Evolutionary conservation across 495 filamentous ascomycete genomes (phyloP).

Genomic region (Neurospora pannonica): DNA sequence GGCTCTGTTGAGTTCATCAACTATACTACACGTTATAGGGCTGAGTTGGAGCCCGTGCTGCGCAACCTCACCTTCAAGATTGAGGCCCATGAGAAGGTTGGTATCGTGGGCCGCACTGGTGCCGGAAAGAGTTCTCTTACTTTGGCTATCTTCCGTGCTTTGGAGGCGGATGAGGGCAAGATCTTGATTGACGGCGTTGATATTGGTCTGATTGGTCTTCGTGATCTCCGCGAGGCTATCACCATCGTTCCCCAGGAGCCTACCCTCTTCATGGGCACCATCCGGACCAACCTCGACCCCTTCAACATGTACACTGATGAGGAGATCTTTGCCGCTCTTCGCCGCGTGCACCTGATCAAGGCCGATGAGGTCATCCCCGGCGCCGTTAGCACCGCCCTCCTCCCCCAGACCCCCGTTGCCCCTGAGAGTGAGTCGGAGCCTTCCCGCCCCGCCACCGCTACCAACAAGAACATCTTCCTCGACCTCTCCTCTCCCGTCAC

Average conservation of each 20-base stretch:
- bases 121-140: constrained; percentile 96
- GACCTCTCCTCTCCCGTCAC: constrained; percentile 76
- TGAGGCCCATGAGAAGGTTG: constrained; percentile 80
- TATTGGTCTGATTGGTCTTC: constrained; percentile 78
- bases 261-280: constrained; percentile 92
- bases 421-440: constrained; percentile 11
- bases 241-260: constrained; percentile 99
- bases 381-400: constrained; percentile 3
- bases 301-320: constrained; percentile 87
- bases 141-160: constrained; percentile 89
- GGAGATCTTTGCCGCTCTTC: constrained; percentile 78
- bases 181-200: constrained; percentile 88
- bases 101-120: constrained; percentile 92
- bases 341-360: constrained; percentile 83
- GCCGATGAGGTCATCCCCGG: constrained; percentile 33
- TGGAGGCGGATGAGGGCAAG: constrained; percentile 85
- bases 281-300: constrained; percentile 91
- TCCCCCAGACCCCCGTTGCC: constrained; percentile 8
- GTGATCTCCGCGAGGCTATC: constrained; percentile 84
- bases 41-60: constrained; percentile 79
- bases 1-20: constrained; percentile 79
- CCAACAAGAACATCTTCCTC: constrained; percentile 91
- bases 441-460: constrained; percentile 29
- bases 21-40: constrained; percentile 83
- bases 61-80: constrained; percentile 80